Evolutionary conservation across 1,284 basidiomycete genomes (phyloP).

Genomic region (Testicularia cyperi): DNA sequence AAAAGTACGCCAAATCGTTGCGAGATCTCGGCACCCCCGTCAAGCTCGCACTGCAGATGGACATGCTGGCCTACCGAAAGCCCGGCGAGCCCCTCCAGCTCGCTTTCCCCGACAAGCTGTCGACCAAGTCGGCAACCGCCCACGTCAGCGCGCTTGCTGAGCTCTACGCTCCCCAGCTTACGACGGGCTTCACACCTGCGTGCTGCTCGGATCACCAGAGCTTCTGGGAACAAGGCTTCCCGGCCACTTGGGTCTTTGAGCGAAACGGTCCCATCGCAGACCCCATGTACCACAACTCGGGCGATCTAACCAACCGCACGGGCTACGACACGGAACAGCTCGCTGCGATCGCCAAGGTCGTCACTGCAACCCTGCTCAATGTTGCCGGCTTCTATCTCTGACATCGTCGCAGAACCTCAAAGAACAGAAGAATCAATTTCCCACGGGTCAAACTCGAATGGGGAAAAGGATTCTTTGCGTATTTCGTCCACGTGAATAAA

Average conservation of each 20-base stretch:
- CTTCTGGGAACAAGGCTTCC: constrained; percentile 46
- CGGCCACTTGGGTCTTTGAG: constrained; percentile 58
- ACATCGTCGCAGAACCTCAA: too few species aligned
- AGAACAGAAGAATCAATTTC: too few species aligned
- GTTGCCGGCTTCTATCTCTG: constrained; percentile 19
- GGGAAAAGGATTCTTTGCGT: too few species aligned
- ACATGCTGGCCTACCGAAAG: constrained; percentile 54
- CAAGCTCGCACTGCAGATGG: constrained; percentile 41
- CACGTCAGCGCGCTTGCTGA: constrained; percentile 48
- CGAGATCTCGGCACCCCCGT: neutral
- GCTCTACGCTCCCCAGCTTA: constrained; percentile 51
- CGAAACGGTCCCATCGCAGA: constrained; percentile 59
- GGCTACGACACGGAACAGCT: constrained; percentile 59
- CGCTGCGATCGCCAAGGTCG: constrained; percentile 44
- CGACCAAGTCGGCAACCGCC: constrained; percentile 36
- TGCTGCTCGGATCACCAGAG: constrained; percentile 60
- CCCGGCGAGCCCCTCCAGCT: constrained; percentile 56
- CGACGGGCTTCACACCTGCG: constrained; percentile 43
- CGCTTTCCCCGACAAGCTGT: constrained; percentile 56
- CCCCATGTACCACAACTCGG: constrained; percentile 58
- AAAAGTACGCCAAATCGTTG: constrained; percentile 27
- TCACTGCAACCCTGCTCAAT: constrained; percentile 40
- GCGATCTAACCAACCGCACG: constrained; percentile 42
- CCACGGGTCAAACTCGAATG: too few species aligned
- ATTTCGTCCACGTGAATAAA: too few species aligned